A percentile compares a stretch with the other conserved stretches of the same genome.
Evolutionary conservation across 768 basidiomycete genomes (phyloP).

Genomic region (Termitomyces sp.): DNA sequence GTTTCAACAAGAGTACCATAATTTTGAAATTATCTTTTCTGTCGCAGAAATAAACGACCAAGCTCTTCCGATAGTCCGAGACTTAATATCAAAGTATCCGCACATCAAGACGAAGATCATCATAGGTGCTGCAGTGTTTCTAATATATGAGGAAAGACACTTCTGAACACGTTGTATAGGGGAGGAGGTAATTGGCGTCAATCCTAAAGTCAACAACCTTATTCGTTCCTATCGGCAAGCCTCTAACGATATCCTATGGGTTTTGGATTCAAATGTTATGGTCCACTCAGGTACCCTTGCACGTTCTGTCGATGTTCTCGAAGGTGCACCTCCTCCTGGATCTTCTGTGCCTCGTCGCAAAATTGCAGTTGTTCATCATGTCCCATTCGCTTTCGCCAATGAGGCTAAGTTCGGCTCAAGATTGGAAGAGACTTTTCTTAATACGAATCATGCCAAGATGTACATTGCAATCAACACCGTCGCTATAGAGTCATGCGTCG

Average conservation of each 20-base stretch:
- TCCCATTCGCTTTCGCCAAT: slow-evolving; percentile 81
- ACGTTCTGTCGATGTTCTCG: slow-evolving; percentile 79
- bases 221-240: slow-evolving; percentile 81
- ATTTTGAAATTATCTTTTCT: slow-evolving; percentile 88
- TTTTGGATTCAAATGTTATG: slow-evolving; percentile 93
- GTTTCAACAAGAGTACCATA: slow-evolving; percentile 88
- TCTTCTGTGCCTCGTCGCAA: slow-evolving; percentile 31
- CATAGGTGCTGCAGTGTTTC: slow-evolving; percentile 52
- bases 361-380: slow-evolving; percentile 91
- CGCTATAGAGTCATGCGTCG: slow-evolving; percentile 90
- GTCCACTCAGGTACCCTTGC: slow-evolving; percentile 76
- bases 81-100: slow-evolving; percentile 78
- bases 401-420: slow-evolving; percentile 72
- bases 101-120: slow-evolving; percentile 68
- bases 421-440: slow-evolving; percentile 92
- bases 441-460: slow-evolving; percentile 98
- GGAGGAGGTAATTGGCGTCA: slow-evolving; percentile 81
- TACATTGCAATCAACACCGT: slow-evolving; percentile 91
- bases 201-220: slow-evolving; percentile 98
- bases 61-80: slow-evolving; percentile 78
- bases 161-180: slow-evolving; percentile 40
- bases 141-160: background rate
- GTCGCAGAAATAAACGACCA: slow-evolving; percentile 89
- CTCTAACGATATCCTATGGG: slow-evolving; percentile 88
- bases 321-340: slow-evolving; percentile 34